These are phyloP conservation scores for Leptographium galeiforme DNA, from an alignment of 2,329 filamentous ascomycete species.

Conservation along the genomic window DNA sequence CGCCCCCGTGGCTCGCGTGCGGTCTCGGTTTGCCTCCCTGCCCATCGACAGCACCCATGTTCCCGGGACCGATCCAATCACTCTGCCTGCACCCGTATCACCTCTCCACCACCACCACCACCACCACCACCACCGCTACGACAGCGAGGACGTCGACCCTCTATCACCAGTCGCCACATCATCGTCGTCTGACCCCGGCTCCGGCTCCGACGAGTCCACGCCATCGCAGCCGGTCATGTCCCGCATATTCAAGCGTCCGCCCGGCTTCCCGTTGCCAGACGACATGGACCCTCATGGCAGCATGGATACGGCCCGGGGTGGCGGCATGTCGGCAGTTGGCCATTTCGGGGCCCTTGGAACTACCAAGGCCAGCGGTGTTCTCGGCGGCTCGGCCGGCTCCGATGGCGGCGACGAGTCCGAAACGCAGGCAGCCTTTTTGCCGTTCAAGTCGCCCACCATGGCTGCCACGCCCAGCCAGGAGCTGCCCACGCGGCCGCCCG, in stretches of 20 bases:
- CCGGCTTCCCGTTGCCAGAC: conserved; percentile 24
- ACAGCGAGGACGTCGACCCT: conserved; percentile 18
- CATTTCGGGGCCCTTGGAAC: neutral
- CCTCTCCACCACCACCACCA: conserved; percentile 4
- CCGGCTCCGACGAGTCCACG: conserved; percentile 10
- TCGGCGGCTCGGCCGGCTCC: conserved; percentile 10
- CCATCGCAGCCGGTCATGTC: conserved; percentile 41
- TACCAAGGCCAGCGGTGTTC: too few relatives aligned
- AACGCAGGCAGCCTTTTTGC: conserved; percentile 41
- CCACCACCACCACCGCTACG: conserved; percentile 10
- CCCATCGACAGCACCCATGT: neutral
- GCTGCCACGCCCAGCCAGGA: conserved; percentile 5
- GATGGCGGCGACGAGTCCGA: conserved; percentile 39
- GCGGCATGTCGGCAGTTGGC: conserved; percentile 12
- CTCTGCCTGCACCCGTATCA: neutral
- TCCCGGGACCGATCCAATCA: neutral
- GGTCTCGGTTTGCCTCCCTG: neutral
- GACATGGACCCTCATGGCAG: neutral
- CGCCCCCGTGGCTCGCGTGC: neutral
- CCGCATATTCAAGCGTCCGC: conserved; percentile 45
- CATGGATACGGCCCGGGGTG: conserved; percentile 8
- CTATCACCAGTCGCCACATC: conserved; percentile 29
- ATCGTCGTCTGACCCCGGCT: conserved; percentile 14
- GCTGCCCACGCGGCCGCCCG: neutral
- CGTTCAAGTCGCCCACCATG: conserved; percentile 20